Conservation (phyloP, 2,329 filamentous ascomycete genomes). For the Teratosphaeria destructans region DNA sequence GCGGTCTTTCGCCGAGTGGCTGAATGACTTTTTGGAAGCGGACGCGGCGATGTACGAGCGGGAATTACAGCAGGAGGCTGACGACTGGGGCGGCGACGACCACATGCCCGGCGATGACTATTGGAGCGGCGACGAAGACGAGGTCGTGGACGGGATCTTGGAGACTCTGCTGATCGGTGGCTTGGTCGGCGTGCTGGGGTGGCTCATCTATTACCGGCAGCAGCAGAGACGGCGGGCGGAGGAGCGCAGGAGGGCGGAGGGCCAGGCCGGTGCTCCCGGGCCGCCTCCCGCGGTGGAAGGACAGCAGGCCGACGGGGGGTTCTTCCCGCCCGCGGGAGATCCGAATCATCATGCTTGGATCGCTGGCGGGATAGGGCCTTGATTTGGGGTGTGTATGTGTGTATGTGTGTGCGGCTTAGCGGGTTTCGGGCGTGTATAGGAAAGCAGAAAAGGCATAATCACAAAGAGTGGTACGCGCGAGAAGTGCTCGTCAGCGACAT, state of each 20-base stretch:
- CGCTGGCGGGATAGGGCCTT: constrained; percentile 56
- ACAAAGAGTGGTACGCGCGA: neutral
- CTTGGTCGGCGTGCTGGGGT: constrained; percentile 61
- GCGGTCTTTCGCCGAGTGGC: constrained; percentile 61
- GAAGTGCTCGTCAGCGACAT: neutral
- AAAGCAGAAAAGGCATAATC: neutral
- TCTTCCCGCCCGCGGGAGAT: constrained; percentile 58
- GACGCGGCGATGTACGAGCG: constrained; percentile 32
- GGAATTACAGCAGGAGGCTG: constrained; percentile 37
- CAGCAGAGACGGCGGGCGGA: constrained; percentile 43
- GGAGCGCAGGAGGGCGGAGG: constrained; percentile 31
- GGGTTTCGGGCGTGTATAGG: neutral
- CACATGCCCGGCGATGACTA: constrained; percentile 40
- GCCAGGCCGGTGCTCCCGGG: constrained; percentile 24
- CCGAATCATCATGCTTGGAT: constrained; percentile 60
- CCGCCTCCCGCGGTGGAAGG: constrained; percentile 30
- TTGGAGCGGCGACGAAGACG: constrained; percentile 43
- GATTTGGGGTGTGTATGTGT: neutral
- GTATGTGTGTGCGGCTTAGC: neutral
- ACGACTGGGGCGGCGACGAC: constrained; percentile 32
- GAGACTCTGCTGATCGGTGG: constrained; percentile 79
- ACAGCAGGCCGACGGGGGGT: constrained; percentile 35
- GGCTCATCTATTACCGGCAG: constrained; percentile 73
- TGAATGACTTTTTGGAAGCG: constrained; percentile 67
- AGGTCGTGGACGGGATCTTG: constrained; percentile 57